phyloP scores from a whole-genome alignment of 2,329 filamentous ascomycete species.

The Botrytis hyacinthi region DNA sequence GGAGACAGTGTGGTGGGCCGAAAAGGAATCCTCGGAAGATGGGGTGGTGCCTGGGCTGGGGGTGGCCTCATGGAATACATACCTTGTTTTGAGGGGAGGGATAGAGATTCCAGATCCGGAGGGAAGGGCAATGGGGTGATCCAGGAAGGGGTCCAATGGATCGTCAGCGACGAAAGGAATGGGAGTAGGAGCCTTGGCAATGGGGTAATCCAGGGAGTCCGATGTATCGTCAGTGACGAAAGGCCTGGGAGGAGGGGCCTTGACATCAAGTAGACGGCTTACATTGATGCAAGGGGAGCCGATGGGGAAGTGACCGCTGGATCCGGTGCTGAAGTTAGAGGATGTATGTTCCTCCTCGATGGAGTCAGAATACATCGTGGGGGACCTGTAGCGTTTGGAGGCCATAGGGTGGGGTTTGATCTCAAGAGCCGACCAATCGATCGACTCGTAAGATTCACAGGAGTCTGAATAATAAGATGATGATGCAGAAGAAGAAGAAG shows the following conservation, averaged over 20 bases:
- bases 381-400: not conserved
- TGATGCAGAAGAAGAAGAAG: constrained; percentile 5
- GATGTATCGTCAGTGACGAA: not conserved
- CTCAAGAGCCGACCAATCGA: constrained; percentile 17
- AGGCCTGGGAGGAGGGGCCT: not conserved
- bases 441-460: constrained; percentile 4
- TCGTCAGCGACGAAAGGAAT: not conserved
- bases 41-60: not conserved
- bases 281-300: not conserved
- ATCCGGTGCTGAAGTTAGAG: not conserved
- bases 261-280: not conserved
- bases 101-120: not conserved
- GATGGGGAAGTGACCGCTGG: not conserved
- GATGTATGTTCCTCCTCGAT: not conserved
- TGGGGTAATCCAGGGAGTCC: not conserved
- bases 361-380: constrained; percentile 10
- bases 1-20: not conserved
- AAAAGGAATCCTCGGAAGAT: not conserved
- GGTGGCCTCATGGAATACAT: not conserved
- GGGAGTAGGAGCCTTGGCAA: not conserved
- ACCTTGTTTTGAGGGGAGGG: not conserved
- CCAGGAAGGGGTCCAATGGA: not conserved
- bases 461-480: constrained; percentile 3
- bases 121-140: not conserved
- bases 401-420: not conserved